These are phyloP conservation scores for Phanerodontia chrysosporium DNA, from an alignment of 768 basidiomycete species.

Conservation along the genomic window DNA sequence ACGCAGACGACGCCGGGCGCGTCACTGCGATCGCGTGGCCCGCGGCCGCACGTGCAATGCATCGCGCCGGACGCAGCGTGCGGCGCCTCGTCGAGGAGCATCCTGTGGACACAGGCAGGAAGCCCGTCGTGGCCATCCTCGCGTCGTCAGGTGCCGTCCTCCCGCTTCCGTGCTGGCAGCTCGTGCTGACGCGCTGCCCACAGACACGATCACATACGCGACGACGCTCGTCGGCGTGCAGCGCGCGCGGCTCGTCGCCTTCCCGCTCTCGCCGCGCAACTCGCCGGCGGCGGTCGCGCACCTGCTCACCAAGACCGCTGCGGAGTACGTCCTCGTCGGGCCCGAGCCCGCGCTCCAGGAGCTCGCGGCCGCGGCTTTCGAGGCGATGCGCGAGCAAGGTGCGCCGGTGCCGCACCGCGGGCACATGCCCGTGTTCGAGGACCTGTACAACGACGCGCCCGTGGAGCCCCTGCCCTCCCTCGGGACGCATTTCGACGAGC, in stretches of 20 bases:
- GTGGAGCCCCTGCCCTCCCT: constrained; percentile 1
- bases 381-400: constrained; percentile 11
- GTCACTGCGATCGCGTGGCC: constrained; percentile 11
- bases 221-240: neutral
- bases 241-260: constrained; percentile 10
- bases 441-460: constrained; percentile 1
- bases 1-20: constrained; percentile 13
- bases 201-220: constrained; percentile 8
- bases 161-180: no score
- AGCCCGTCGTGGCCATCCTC: constrained; percentile 1
- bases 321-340: constrained; percentile 25
- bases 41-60: constrained; percentile 3
- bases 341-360: constrained; percentile 21
- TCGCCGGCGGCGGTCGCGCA: constrained; percentile 25
- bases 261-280: constrained; percentile 24
- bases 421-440: constrained; percentile 17
- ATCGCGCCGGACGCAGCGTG: neutral
- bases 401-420: neutral
- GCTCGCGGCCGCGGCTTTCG: constrained; percentile 18
- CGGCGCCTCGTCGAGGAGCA: neutral
- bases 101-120: neutral
- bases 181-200: neutral
- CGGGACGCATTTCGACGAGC: constrained; percentile 3
- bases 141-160: neutral
- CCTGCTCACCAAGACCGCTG: constrained; percentile 21